Evolutionary conservation across 805 yeast species (phyloP).

Genomic region (Wickerhamiella domercqiae): DNA sequence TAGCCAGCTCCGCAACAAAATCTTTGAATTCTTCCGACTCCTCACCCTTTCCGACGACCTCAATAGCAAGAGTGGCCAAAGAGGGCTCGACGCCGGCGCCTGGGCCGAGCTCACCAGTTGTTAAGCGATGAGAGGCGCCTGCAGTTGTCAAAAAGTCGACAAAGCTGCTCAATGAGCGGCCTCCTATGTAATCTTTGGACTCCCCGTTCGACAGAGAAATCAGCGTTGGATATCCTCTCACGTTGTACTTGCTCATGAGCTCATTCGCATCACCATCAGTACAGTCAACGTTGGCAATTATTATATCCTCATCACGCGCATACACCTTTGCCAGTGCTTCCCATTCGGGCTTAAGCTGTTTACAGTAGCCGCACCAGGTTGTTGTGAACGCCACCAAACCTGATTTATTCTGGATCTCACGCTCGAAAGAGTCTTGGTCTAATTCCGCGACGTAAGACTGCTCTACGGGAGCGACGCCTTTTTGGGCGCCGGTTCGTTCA

Average conservation of each 20-base stretch:
- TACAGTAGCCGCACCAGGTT: constrained; percentile 49
- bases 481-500: constrained; percentile 23
- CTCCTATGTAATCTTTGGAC: constrained; percentile 31
- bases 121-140: constrained; percentile 28
- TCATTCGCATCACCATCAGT: constrained; percentile 29
- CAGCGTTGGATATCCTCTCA: constrained; percentile 41
- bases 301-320: constrained; percentile 26
- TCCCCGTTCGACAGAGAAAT: constrained; percentile 28
- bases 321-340: constrained; percentile 35
- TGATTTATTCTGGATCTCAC: constrained; percentile 25
- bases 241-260: constrained; percentile 28
- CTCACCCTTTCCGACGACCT: constrained; percentile 9
- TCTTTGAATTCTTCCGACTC: constrained; percentile 21
- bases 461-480: not conserved
- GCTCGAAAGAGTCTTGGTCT: constrained; percentile 31
- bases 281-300: constrained; percentile 35
- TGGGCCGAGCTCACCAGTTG: constrained; percentile 28
- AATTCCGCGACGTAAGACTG: constrained; percentile 12
- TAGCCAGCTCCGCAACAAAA: constrained; percentile 21
- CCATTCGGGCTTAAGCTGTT: constrained; percentile 36
- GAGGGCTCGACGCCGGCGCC: constrained; percentile 29
- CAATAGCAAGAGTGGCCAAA: constrained; percentile 23
- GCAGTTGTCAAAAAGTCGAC: constrained; percentile 32
- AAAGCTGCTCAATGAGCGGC: constrained; percentile 35
- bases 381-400: constrained; percentile 43